Base-by-base conservation (phyloP, 2,329 filamentous ascomycete genomes). In the Claviceps digitariae region DNA sequence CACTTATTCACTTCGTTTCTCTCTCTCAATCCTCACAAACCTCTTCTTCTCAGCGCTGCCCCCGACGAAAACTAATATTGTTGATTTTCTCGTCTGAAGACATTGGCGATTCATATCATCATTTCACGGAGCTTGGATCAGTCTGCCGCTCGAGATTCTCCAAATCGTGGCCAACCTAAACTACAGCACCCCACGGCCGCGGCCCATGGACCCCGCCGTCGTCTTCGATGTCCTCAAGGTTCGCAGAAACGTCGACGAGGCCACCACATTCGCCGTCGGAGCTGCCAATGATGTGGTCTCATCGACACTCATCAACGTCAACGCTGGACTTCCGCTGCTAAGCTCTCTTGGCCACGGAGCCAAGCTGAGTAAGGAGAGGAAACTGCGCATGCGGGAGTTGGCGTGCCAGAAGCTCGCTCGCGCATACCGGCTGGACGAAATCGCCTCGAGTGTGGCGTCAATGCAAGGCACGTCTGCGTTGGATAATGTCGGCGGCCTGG, bases 171-270 rank as follows among this genome's bases (percentile, higher is more conserved):
- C 87, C 52, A 82, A 88, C 69, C 82, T 81, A 66, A 93, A 91
- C 70, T 90, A 84, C 71, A 83, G 84, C 58, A 82, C 84, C 59
- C 84, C 84, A 17, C 80, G 83, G 29, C 88, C 88, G 10, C 84
- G 80, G 54, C 83, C 87, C 48, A 82, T 93, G 64, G 86, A 93
- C 66, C 84, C 86, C 12, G 84, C 84, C 56, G 81, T 89, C 57
- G 86, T 93, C 70, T 93, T 86, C 70, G 88, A 94, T 67, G 72
- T 93, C 48, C 77, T 90, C 66, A 91, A 90, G 72, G 88, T 94
- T 64, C 81, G 87, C 57, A 79, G 81, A 49, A 78, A 86, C 36
- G 84, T 93, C 52, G 88, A 93, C 59, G 86, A 90, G 64, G 87
- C 88, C 21, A 86, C 86, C 6, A 82, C 83, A 59, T 78, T 91